A percentile compares a stretch with the other conserved stretches of the same genome.
Conservation (phyloP, 2,329 filamentous ascomycete genomes). For the Aspergillus carbonarius region DNA sequence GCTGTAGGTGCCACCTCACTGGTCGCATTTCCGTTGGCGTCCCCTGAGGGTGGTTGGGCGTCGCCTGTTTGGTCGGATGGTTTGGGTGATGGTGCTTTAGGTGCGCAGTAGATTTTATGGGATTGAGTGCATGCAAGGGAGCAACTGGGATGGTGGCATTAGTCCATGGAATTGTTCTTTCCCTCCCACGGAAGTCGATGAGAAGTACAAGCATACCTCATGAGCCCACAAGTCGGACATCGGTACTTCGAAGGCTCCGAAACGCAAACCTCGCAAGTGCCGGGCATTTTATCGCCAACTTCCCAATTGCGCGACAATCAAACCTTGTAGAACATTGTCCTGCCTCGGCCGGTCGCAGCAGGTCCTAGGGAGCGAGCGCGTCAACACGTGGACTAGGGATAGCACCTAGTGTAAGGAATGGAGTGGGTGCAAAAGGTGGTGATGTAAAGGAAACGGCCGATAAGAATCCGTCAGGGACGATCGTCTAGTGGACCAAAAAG, state of each 20-base stretch:
- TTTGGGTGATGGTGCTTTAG: constrained; percentile 24
- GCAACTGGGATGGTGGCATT: constrained; percentile 34
- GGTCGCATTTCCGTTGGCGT: constrained; percentile 9
- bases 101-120: constrained; percentile 45
- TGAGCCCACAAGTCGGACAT: constrained; percentile 38
- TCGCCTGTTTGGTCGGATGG: constrained; percentile 13
- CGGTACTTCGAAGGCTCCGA: constrained; percentile 40
- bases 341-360: constrained; percentile 7
- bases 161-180: neutral
- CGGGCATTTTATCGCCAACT: constrained; percentile 28
- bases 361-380: neutral
- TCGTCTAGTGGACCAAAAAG: neutral
- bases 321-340: constrained; percentile 18
- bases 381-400: neutral
- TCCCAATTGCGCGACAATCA: constrained; percentile 13
- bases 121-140: constrained; percentile 47
- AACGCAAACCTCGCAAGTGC: constrained; percentile 39
- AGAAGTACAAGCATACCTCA: constrained; percentile 34
- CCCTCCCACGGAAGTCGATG: neutral
- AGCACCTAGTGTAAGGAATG: neutral
- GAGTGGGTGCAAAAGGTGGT: neutral
- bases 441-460: neutral
- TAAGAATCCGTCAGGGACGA: neutral
- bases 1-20: constrained; percentile 8
- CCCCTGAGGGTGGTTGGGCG: constrained; percentile 8